phyloP scores from a whole-genome alignment of 345 rosid species.

The Citrus cavaleriei region DNA sequence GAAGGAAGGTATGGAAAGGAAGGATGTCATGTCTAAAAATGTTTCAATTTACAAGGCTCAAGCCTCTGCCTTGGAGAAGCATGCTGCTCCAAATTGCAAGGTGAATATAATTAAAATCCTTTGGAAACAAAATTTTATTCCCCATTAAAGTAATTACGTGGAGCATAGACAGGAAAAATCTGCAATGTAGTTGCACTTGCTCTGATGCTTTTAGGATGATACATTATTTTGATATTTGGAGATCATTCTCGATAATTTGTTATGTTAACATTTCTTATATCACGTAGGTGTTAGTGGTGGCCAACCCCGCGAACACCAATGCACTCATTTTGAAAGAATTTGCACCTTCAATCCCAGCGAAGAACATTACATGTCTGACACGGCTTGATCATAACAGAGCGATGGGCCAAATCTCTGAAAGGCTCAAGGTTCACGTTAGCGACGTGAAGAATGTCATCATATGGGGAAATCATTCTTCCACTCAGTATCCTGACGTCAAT shows the following conservation, averaged over 20 bases:
- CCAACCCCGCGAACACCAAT: conserved; percentile 91
- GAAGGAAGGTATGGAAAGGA: conserved; percentile 76
- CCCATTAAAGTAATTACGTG: background rate
- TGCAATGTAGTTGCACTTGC: background rate
- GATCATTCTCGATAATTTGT: background rate
- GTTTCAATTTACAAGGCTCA: conserved; percentile 76
- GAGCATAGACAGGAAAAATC: too few species aligned
- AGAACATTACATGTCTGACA: conserved; percentile 78
- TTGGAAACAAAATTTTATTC: background rate
- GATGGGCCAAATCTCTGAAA: conserved; percentile 64
- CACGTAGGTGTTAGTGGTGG: conserved; percentile 56
- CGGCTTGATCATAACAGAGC: conserved; percentile 88
- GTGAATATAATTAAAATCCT: conserved; percentile 15
- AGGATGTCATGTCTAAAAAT: conserved; percentile 65
- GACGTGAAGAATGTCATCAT: conserved; percentile 69
- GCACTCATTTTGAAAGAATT: conserved; percentile 76
- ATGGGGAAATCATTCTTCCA: conserved; percentile 94
- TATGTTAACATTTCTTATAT: background rate
- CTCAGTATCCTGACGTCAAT: conserved; percentile 82
- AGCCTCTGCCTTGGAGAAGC: conserved; percentile 68
- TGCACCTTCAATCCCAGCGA: conserved; percentile 75
- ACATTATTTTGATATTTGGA: background rate
- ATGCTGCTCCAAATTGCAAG: conserved; percentile 80
- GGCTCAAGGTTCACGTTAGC: conserved; percentile 45
- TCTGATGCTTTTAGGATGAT: background rate